Evolutionary conservation across 352 stramenopile genomes (phyloP), one percentile per base, ranked within the genome.

Genomic region (Pythium plurisporium): DNA sequence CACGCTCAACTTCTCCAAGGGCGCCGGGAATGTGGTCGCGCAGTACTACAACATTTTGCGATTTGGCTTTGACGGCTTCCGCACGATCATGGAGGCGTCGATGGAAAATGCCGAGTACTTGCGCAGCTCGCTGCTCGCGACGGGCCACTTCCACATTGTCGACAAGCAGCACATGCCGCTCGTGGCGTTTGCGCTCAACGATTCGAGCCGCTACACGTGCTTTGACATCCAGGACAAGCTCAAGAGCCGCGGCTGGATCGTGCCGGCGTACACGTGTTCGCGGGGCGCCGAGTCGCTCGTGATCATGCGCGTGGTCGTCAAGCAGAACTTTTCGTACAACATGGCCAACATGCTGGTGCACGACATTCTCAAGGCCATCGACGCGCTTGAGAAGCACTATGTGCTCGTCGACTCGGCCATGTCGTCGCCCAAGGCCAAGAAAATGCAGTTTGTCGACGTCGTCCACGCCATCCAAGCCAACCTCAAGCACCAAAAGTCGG

Each of bases 1-100:
- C 65, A 98, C 91, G 53, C 83, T 98, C 33, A 97, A 98, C 76
- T 98, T 98, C 48, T 95, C 81, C 45, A 94, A 96, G 64, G 88
- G 89, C 25, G 91, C 91, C 0, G 81, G 86, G 33, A 95, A 93
- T 50, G 86, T 96, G 29, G 64, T 96, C 11, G 84, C 83, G 15
- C 87, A 97, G 70, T 97, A 96, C 67, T 97, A 97, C 76, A 97
- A 97, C 75, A 89, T 97, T 53, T 57, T 98, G 54, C 87, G 91
- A 23, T 89, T 97, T 49, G 91, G 91, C 34, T 90, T 86, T 40
- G 80, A 96, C 9, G 91, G 91, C 47, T 98, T 96, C 74, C 75
- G 67, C 15, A 67, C 58, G 41, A 96, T 96, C 62, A 91, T 96
- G 78, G 73, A 94, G 49, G 82, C 87, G n/a, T 91, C 82, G 52